phyloP scores from a whole-genome alignment of 768 basidiomycete species.

The Albatrellus ellisii region DNA sequence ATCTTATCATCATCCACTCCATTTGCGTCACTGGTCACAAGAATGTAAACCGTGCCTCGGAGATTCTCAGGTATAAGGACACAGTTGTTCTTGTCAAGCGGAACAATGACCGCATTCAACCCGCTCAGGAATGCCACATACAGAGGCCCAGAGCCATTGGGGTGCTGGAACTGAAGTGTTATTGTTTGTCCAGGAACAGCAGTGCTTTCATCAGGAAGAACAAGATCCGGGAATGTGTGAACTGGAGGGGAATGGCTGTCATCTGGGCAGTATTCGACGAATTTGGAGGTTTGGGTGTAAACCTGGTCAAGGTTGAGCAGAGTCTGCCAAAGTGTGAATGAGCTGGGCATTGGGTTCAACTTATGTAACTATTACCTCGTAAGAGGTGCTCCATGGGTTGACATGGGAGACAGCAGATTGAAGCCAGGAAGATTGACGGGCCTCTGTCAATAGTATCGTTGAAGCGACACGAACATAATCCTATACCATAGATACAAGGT shows the following conservation, averaged over 20 bases:
- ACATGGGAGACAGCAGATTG: slow-evolving; percentile 32
- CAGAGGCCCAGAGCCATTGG: neutral
- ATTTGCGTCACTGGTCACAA: slow-evolving; percentile 6
- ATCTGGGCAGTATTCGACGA: slow-evolving; percentile 40
- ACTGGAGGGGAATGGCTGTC: slow-evolving; percentile 36
- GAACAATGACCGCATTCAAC: slow-evolving; percentile 8
- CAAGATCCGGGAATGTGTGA: slow-evolving; percentile 38
- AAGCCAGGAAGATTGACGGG: slow-evolving; percentile 55
- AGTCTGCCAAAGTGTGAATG: slow-evolving; percentile 19
- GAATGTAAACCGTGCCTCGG: slow-evolving; percentile 7
- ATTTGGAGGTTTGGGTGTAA: slow-evolving; percentile 26
- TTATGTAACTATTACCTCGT: slow-evolving; percentile 25
- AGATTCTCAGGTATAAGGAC: slow-evolving; percentile 7
- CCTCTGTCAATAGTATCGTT: slow-evolving; percentile 40
- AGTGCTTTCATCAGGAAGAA: slow-evolving; percentile 14
- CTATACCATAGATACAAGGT: slow-evolving; percentile 1
- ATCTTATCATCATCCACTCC: slow-evolving; percentile 8
- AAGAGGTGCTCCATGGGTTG: slow-evolving; percentile 44
- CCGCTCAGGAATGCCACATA: slow-evolving; percentile 13
- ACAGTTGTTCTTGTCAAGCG: slow-evolving; percentile 4
- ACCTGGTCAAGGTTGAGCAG: slow-evolving; percentile 29
- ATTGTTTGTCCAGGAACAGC: slow-evolving; percentile 8
- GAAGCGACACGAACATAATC: slow-evolving; percentile 25
- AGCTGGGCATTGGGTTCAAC: slow-evolving; percentile 21
- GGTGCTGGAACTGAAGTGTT: slow-evolving; percentile 4